These are phyloP conservation scores for Ogataea degrootiae DNA, from an alignment of 805 yeast species.

Conservation along the genomic window DNA sequence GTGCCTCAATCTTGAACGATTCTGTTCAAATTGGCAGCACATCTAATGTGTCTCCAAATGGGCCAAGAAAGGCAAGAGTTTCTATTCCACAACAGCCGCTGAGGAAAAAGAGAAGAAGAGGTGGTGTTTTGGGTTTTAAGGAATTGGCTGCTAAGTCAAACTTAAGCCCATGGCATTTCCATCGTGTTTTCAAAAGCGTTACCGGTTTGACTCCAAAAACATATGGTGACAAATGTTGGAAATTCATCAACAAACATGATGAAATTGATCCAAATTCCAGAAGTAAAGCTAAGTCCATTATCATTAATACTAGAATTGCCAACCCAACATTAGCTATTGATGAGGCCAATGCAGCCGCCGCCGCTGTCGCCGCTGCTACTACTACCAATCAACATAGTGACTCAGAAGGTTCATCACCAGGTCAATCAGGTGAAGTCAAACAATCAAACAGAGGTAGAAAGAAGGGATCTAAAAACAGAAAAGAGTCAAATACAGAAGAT, in stretches of 20 bases:
- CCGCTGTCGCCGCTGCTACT: neutral
- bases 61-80: slow-evolving; percentile 3
- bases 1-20: slow-evolving; percentile 9
- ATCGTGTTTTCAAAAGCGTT: slow-evolving; percentile 80
- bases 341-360: slow-evolving; percentile 3
- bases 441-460: neutral
- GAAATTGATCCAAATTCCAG: slow-evolving; percentile 13
- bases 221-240: slow-evolving; percentile 81
- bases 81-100: slow-evolving; percentile 16
- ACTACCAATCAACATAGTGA: neutral
- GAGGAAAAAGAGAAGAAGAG: slow-evolving; percentile 56
- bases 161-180: slow-evolving; percentile 90
- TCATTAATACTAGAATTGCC: slow-evolving; percentile 29
- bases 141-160: slow-evolving; percentile 83
- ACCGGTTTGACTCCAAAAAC: slow-evolving; percentile 86
- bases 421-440: neutral
- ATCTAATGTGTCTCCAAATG: neutral
- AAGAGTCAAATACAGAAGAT: neutral
- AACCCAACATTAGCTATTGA: slow-evolving; percentile 27
- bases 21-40: too few species aligned
- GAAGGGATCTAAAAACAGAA: neutral
- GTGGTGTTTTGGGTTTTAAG: slow-evolving; percentile 78
- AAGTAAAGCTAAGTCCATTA: slow-evolving; percentile 17
- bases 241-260: slow-evolving; percentile 39
- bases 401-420: too few species aligned